Evolutionary conservation across 1,284 basidiomycete genomes (phyloP).

Genomic region (Irpex sp.): DNA sequence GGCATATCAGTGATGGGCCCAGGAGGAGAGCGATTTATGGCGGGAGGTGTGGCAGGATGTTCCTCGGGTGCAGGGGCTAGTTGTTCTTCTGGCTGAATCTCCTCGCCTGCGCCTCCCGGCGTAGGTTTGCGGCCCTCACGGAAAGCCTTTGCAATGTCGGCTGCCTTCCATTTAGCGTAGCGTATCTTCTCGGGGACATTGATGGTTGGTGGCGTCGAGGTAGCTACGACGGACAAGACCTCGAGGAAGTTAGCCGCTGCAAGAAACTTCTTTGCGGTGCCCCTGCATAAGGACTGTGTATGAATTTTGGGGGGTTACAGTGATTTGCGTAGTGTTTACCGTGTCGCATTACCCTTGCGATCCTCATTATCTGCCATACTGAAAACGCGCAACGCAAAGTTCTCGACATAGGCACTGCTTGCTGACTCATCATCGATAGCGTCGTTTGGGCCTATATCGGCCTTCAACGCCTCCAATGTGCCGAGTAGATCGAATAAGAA

Average conservation of each 20-base stretch:
- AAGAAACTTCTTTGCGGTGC: slow-evolving; percentile 85
- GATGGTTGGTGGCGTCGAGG: slow-evolving; percentile 15
- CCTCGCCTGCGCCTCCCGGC: slow-evolving; percentile 48
- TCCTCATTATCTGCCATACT: slow-evolving; percentile 90
- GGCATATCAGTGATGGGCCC: slow-evolving; percentile 17
- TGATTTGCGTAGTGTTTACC: slow-evolving; percentile 38
- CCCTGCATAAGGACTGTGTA: slow-evolving; percentile 36
- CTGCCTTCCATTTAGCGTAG: slow-evolving; percentile 92
- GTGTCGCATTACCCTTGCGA: slow-evolving; percentile 69
- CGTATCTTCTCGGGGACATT: slow-evolving; percentile 61
- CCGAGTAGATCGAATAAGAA: slow-evolving; percentile 78
- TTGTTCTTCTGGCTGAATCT: slow-evolving; percentile 10
- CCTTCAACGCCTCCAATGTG: slow-evolving; percentile 80
- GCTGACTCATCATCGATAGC: slow-evolving; percentile 82
- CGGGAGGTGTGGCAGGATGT: slow-evolving; percentile 12
- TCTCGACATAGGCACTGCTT: slow-evolving; percentile 88
- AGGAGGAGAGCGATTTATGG: slow-evolving; percentile 19
- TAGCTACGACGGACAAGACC: slow-evolving; percentile 61
- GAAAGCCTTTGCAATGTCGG: slow-evolving; percentile 84
- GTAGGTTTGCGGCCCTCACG: slow-evolving; percentile 79
- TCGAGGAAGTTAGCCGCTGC: slow-evolving; percentile 88
- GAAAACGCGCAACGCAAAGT: slow-evolving; percentile 91
- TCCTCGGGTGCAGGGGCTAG: not conserved
- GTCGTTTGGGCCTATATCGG: slow-evolving; percentile 71
- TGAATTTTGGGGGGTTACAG: not conserved